Conservation (phyloP, 192 early-diverging fungal species). For the Lunasporangiospora selenospora region DNA sequence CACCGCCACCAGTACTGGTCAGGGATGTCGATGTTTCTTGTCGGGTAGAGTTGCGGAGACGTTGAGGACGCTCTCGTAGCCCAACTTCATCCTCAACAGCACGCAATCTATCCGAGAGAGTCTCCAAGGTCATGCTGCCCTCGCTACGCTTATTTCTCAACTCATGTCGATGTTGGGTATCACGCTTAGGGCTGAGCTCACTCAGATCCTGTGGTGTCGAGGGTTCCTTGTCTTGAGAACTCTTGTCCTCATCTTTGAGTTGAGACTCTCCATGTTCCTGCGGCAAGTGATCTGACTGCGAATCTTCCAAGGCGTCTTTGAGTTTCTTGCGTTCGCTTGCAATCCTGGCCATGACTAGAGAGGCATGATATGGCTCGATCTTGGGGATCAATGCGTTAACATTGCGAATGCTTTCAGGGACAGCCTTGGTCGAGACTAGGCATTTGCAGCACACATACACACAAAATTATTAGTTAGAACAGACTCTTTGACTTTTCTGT, state of each 20-base stretch:
- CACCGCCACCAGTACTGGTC: not conserved
- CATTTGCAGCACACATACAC: too few relatives aligned
- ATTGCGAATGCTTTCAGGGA: slow-evolving; percentile 31
- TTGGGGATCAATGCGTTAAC: slow-evolving; percentile 30
- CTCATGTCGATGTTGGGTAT: not conserved
- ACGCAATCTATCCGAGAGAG: slow-evolving; percentile 9
- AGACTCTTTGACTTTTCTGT: too few relatives aligned
- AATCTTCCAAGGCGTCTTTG: too few relatives aligned
- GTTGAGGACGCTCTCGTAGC: not conserved
- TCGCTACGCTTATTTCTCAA: slow-evolving; percentile 11
- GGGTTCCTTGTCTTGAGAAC: too few relatives aligned
- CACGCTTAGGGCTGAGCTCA: too few relatives aligned
- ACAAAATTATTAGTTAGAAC: too few relatives aligned
- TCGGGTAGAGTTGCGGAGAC: not conserved
- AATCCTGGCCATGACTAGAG: too few relatives aligned
- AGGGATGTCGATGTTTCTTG: not conserved
- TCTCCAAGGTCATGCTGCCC: slow-evolving; percentile 2
- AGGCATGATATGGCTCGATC: slow-evolving; percentile 8
- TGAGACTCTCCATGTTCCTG: too few relatives aligned
- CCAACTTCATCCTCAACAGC: slow-evolving; percentile 17
- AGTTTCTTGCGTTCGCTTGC: too few relatives aligned
- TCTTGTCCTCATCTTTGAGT: too few relatives aligned
- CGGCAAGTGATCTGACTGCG: too few relatives aligned
- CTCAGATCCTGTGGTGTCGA: too few relatives aligned
- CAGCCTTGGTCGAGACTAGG: slow-evolving; percentile 37